A percentile compares a stretch with the other conserved stretches of the same genome.
These are phyloP conservation scores for Cadophora gregata DNA, from an alignment of 2,329 filamentous ascomycete genomes.

Conservation along the genomic window DNA sequence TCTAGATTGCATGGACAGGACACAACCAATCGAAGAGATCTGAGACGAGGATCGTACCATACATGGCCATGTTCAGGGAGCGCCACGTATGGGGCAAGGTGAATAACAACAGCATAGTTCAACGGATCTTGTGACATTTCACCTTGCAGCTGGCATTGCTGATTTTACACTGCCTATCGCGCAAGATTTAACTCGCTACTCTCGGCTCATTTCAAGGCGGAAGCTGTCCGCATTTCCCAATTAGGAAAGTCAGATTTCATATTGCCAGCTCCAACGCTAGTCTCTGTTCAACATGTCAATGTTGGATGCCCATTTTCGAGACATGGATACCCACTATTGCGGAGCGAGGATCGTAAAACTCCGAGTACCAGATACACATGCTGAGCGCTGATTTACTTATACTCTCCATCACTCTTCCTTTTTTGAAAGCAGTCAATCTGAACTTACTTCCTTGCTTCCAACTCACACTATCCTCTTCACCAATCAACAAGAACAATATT, in stretches of 20 bases:
- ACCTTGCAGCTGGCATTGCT: background rate
- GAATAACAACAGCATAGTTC: background rate
- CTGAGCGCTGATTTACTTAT: constrained; percentile 4
- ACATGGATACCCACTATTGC: background rate
- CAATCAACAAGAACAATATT: background rate
- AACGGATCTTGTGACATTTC: background rate
- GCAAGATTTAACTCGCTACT: background rate
- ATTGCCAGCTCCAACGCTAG: background rate
- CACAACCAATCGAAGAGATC: background rate
- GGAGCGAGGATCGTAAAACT: background rate
- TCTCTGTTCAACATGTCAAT: background rate
- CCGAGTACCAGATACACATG: background rate
- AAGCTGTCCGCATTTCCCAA: background rate
- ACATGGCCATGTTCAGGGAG: background rate
- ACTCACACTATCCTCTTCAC: background rate
- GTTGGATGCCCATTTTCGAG: background rate
- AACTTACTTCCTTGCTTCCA: background rate
- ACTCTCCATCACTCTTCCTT: background rate
- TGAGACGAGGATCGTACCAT: background rate
- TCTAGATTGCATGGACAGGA: background rate
- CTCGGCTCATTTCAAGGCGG: background rate
- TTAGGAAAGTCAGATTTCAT: background rate
- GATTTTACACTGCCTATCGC: background rate
- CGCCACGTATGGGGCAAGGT: background rate
- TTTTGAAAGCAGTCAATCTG: background rate